phyloP scores from a whole-genome alignment of 345 rosid genomes.

The Camelina neglecta region DNA sequence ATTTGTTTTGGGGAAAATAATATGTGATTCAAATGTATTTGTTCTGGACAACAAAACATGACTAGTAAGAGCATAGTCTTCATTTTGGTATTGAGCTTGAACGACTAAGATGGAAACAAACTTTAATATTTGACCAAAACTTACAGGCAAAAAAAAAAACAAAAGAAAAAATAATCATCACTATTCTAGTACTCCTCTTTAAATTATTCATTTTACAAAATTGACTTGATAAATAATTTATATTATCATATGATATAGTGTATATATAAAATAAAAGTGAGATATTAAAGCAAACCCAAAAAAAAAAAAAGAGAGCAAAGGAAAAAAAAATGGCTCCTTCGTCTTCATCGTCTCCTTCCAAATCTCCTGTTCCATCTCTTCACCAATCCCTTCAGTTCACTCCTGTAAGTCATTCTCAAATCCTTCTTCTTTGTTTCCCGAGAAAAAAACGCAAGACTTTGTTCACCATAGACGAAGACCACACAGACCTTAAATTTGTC shows the following conservation, averaged over 20 bases:
- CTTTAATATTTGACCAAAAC: conserved; percentile 30
- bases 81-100: conserved; percentile 26
- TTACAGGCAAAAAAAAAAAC: neutral
- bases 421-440: conserved; percentile 24
- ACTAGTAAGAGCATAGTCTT: conserved; percentile 26
- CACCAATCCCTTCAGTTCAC: conserved; percentile 66
- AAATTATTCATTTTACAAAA: neutral
- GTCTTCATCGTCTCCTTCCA: conserved; percentile 68
- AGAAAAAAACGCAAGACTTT: too few species aligned
- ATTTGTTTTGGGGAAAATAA: neutral
- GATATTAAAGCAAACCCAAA: neutral
- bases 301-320: conserved; percentile 20
- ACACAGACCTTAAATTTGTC: conserved; percentile 18
- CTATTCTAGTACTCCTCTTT: conserved; percentile 1
- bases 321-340: conserved; percentile 62
- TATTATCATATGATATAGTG: conserved; percentile 34
- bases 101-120: conserved; percentile 36
- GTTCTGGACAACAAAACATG: conserved; percentile 9
- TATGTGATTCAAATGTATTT: conserved; percentile 1
- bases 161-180: conserved; percentile 3
- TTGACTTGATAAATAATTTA: conserved; percentile 36
- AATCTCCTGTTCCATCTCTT: conserved; percentile 55
- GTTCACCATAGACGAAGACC: neutral
- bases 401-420: conserved; percentile 63
- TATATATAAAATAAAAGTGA: conserved; percentile 28